These are phyloP conservation scores for Saururus chinensis DNA, from an alignment of 164 flowering plant species.

Conservation along the genomic window DNA sequence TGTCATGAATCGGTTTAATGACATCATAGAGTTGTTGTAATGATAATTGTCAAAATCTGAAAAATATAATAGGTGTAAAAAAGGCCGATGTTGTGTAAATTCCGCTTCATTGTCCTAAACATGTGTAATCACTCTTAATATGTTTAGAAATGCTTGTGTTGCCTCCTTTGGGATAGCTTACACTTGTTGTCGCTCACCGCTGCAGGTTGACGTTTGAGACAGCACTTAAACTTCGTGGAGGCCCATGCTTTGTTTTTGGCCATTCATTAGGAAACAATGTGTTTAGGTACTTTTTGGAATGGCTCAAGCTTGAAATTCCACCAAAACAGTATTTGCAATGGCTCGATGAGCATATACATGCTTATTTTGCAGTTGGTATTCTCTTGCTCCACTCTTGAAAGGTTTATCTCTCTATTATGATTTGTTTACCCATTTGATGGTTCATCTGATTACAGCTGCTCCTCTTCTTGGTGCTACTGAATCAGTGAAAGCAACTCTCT, in stretches of 20 bases:
- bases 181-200: slow-evolving; percentile 12
- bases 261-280: slow-evolving; percentile 95
- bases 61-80: too few species aligned
- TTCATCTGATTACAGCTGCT: slow-evolving; percentile 40
- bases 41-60: too few species aligned
- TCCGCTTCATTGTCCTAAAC: too few species aligned
- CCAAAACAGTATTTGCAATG: slow-evolving; percentile 73
- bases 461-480: slow-evolving; percentile 87
- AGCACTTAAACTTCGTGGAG: slow-evolving; percentile 91
- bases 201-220: slow-evolving; percentile 93
- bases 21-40: too few species aligned
- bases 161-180: not conserved
- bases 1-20: too few species aligned
- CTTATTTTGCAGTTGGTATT: slow-evolving; percentile 97
- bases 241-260: slow-evolving; percentile 92
- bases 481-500: slow-evolving; percentile 64
- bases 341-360: slow-evolving; percentile 96
- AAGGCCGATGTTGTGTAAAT: too few species aligned
- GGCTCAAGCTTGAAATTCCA: slow-evolving; percentile 96
- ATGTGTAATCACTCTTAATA: too few species aligned
- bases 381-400: slow-evolving; percentile 4
- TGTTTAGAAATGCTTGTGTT: not conserved
- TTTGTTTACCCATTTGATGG: slow-evolving; percentile 3
- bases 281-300: slow-evolving; percentile 92
- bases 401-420: slow-evolving; percentile 3